phyloP scores from a whole-genome alignment of 1,284 basidiomycete genomes.

The Moesziomyces sp. region DNA sequence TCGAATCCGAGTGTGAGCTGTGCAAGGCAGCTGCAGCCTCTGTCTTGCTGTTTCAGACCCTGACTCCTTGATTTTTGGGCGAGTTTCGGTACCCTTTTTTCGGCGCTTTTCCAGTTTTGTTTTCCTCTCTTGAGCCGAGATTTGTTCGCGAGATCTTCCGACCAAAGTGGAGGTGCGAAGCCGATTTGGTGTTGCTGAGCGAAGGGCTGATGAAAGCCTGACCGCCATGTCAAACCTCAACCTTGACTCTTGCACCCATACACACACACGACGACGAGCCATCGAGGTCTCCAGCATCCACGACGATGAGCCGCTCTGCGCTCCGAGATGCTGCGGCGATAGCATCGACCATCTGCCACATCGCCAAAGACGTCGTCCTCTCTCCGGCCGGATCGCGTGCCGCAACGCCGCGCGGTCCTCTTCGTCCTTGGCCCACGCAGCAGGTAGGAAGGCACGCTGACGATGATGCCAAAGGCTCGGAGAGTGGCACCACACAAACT shows the following conservation, averaged over 20 bases:
- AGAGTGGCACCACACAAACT: background rate
- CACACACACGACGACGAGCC: background rate
- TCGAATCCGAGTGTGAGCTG: too few relatives aligned
- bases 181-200: background rate
- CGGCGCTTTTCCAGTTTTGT: background rate
- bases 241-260: background rate
- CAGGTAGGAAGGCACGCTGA: background rate
- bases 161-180: background rate
- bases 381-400: slow-evolving; percentile 18
- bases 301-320: slow-evolving; percentile 34
- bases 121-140: too few relatives aligned
- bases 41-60: too few relatives aligned
- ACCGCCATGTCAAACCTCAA: background rate
- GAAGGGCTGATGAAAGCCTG: background rate
- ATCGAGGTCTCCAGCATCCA: background rate
- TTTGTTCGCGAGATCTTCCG: background rate
- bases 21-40: too few relatives aligned
- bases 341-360: slow-evolving; percentile 41
- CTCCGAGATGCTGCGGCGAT: slow-evolving; percentile 45
- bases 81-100: background rate
- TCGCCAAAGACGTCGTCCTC: slow-evolving; percentile 38
- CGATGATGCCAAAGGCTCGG: background rate
- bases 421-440: slow-evolving; percentile 12
- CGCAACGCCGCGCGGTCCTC: slow-evolving; percentile 2
- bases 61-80: too few relatives aligned